Evolutionary conservation across 1,284 basidiomycete genomes (phyloP), one percentile per base, ranked within the genome.

Genomic region (Prillingera fragicola): DNA sequence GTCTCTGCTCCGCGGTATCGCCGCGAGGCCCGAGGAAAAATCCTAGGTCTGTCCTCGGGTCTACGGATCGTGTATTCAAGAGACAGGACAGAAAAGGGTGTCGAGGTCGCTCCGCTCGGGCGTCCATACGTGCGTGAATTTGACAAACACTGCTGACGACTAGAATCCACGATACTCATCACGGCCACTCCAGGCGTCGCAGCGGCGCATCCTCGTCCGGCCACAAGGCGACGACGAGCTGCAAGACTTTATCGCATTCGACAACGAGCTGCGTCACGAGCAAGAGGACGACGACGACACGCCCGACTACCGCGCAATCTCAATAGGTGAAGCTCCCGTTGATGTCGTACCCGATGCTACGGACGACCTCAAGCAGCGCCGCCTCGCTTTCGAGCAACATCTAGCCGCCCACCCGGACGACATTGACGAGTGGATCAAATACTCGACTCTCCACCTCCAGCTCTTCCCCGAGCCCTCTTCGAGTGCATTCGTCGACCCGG

Each of bases 361-460:
- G 35, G 54, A 60, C 15, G 49, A 56, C 17, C 35, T 63, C 4
- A 54, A 58, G 13, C 27, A 36, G 6, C 52, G 49, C 8, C 65
- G 57, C 0, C 37, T 43, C n/a, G 61, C 62, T 15, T 55, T 55
- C 17, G 68, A 71, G 45, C 36, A 49, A 15, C 54, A 59, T 33
- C 50, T 69, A 1, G 38, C 48, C 5, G 37, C 41, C 0, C 13
- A 58, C 19, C 67, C 65, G 0, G 34, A 38, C 0, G 65, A 69
- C 27, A 45, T 65, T 2, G 51, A 57, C 2, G 36, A 40, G 18
- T 71, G 69, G 69, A 57, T 70, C 36, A 50, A 38, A 14, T 70
- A 64, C 41, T 62, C 68, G 1, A 59, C 43, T 14, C 45, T 67
- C 8, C 69, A 69, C 32, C 45, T 66, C 10, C 49, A 50, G 15